Percentiles rank a stretch among this genome's conserved stretches.
Evolutionary conservation across 371 early-diverging fungal species (phyloP).

Genomic region (Batrachochytrium dendrobatidis): DNA sequence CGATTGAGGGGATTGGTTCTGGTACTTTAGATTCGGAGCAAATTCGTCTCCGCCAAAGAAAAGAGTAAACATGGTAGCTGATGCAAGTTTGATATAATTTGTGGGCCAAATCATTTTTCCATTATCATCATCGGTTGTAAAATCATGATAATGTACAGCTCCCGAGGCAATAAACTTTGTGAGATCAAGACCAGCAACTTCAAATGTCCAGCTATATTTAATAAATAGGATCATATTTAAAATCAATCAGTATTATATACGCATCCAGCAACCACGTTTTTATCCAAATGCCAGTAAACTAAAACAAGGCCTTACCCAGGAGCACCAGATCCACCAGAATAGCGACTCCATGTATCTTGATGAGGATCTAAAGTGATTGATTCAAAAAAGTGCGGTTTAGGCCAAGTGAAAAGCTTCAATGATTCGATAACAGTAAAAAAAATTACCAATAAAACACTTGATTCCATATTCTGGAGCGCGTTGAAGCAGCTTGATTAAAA

Average conservation of each 20-base stretch:
- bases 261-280: too few species aligned
- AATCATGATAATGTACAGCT: slow-evolving; percentile 61
- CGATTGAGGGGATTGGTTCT: slow-evolving; percentile 47
- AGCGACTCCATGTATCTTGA: slow-evolving; percentile 29
- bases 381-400: neutral
- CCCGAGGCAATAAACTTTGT: slow-evolving; percentile 51
- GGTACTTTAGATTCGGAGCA: slow-evolving; percentile 57
- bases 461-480: slow-evolving; percentile 61
- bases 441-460: slow-evolving; percentile 64
- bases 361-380: slow-evolving; percentile 38
- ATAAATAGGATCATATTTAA: too few species aligned
- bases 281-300: too few species aligned
- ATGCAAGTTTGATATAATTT: slow-evolving; percentile 76
- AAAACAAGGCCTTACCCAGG: slow-evolving; percentile 35
- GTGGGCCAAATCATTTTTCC: slow-evolving; percentile 79
- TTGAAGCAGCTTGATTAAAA: slow-evolving; percentile 56
- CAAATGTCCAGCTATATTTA: slow-evolving; percentile 59
- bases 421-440: neutral
- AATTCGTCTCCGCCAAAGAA: slow-evolving; percentile 74
- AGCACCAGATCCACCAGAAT: slow-evolving; percentile 62
- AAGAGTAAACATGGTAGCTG: slow-evolving; percentile 77
- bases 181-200: slow-evolving; percentile 64
- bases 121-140: slow-evolving; percentile 37
- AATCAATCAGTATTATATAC: too few species aligned
- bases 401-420: neutral